Evolutionary conservation across 306 rosid genomes (phyloP).

Genomic region (Acmispon strigosus): DNA sequence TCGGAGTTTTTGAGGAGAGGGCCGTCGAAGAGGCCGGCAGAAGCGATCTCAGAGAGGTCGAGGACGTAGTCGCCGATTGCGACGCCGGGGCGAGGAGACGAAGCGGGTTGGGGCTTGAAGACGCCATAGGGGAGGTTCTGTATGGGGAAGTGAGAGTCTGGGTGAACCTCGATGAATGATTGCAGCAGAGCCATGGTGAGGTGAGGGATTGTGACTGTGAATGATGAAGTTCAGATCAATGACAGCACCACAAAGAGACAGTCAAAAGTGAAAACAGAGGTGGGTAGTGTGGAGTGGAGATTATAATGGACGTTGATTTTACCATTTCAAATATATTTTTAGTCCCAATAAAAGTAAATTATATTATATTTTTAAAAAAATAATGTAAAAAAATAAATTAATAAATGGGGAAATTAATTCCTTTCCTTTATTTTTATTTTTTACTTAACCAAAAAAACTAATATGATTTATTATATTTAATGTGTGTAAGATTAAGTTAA

Average conservation of each 20-base stretch:
- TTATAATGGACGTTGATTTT: too few relatives aligned
- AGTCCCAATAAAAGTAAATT: too few relatives aligned
- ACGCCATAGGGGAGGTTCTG: conserved; percentile 87
- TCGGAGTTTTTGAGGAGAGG: conserved; percentile 75
- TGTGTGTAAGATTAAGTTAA: too few relatives aligned
- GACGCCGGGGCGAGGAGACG: conserved; percentile 66
- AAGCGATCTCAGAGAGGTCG: conserved; percentile 67
- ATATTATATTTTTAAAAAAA: too few relatives aligned
- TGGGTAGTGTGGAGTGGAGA: not conserved
- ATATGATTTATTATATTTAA: too few relatives aligned
- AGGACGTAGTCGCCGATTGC: conserved; percentile 84
- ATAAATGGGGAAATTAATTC: too few relatives aligned
- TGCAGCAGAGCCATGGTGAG: conserved; percentile 44
- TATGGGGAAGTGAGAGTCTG: conserved; percentile 83
- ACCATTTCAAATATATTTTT: too few relatives aligned
- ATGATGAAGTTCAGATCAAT: not conserved
- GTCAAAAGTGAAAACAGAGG: not conserved
- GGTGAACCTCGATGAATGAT: conserved; percentile 60
- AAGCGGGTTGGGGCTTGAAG: conserved; percentile 51
- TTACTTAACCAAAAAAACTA: too few relatives aligned
- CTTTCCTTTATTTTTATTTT: too few relatives aligned
- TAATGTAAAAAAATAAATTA: too few relatives aligned
- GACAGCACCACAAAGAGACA: not conserved
- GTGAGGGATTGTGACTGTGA: too few relatives aligned
- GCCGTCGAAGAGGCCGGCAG: conserved; percentile 73